These are phyloP conservation scores for Scedosporium boydii DNA, from an alignment of 2,329 filamentous ascomycete genomes.

Conservation along the genomic window DNA sequence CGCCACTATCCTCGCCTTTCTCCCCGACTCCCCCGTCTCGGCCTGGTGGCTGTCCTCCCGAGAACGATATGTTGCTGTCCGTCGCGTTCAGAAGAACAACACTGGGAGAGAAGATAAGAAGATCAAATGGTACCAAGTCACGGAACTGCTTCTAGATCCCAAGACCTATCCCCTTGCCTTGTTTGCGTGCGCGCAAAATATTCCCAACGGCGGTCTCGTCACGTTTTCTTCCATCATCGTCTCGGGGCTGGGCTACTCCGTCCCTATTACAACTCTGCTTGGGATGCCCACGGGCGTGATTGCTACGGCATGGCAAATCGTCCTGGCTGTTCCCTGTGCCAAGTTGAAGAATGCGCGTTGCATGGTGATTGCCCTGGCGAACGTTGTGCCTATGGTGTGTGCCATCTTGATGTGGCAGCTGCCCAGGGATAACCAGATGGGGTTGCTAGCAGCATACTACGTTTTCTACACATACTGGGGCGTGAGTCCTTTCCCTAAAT, in stretches of 20 bases:
- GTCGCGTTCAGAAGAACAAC: conserved; percentile 49
- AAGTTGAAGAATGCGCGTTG: background rate
- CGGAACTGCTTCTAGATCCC: conserved; percentile 37
- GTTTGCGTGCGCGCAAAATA: conserved; percentile 30
- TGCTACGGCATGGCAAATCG: background rate
- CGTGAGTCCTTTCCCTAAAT: background rate
- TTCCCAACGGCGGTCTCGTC: conserved; percentile 34
- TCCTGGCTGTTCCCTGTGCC: background rate
- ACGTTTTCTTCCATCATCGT: conserved; percentile 14
- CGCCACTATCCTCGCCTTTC: conserved; percentile 33
- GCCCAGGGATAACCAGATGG: background rate
- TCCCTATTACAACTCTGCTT: background rate
- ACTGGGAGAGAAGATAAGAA: conserved; percentile 29
- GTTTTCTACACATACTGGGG: background rate
- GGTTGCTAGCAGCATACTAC: background rate
- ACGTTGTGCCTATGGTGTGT: background rate
- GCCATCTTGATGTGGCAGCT: background rate
- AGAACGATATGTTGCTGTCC: conserved; percentile 36
- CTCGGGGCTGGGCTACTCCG: background rate
- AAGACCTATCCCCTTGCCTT: conserved; percentile 50
- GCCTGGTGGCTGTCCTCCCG: conserved; percentile 14
- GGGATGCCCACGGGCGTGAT: background rate
- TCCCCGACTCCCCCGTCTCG: conserved; percentile 30
- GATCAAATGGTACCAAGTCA: conserved; percentile 35
- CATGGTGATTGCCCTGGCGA: background rate